Conservation (phyloP, 371 early-diverging fungal species). For the Mortierella sp. region DNA sequence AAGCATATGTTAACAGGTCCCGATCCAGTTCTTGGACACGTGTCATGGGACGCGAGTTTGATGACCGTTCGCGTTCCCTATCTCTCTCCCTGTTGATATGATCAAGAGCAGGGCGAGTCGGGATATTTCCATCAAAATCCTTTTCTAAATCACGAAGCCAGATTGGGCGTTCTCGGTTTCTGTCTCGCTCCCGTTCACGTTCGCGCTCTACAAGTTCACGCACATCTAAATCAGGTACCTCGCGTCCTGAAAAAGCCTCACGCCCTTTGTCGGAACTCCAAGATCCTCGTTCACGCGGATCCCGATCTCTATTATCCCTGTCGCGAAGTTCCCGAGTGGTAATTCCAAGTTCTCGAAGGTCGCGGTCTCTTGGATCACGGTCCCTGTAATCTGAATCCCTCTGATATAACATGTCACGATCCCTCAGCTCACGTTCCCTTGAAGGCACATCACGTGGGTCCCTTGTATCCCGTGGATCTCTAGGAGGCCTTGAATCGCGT, state of each 20-base stretch:
- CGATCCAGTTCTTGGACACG: slow-evolving; percentile 60
- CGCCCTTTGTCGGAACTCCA: slow-evolving; percentile 58
- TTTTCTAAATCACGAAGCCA: slow-evolving; percentile 56
- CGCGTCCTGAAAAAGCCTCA: slow-evolving; percentile 58
- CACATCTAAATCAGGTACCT: slow-evolving; percentile 62
- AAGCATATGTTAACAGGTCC: slow-evolving; percentile 55
- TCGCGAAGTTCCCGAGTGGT: slow-evolving; percentile 59
- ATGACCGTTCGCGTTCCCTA: slow-evolving; percentile 60
- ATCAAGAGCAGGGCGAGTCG: slow-evolving; percentile 42
- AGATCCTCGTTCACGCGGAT: slow-evolving; percentile 60
- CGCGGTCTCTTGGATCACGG: slow-evolving; percentile 48
- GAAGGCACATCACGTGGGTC: slow-evolving; percentile 23
- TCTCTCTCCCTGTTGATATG: slow-evolving; percentile 61
- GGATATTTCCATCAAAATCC: slow-evolving; percentile 27
- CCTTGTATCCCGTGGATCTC: slow-evolving; percentile 29
- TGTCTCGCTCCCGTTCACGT: slow-evolving; percentile 59
- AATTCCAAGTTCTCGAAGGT: slow-evolving; percentile 55
- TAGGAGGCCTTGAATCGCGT: slow-evolving; percentile 34
- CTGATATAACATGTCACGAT: slow-evolving; percentile 17
- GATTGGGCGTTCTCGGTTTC: slow-evolving; percentile 46
- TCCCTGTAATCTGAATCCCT: slow-evolving; percentile 27
- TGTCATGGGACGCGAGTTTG: slow-evolving; percentile 55
- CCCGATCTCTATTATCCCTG: slow-evolving; percentile 54
- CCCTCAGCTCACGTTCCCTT: slow-evolving; percentile 21
- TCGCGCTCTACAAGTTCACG: slow-evolving; percentile 56